phyloP scores from a whole-genome alignment of 2,329 filamentous ascomycete genomes.

The Ceratocystis colombiana region DNA sequence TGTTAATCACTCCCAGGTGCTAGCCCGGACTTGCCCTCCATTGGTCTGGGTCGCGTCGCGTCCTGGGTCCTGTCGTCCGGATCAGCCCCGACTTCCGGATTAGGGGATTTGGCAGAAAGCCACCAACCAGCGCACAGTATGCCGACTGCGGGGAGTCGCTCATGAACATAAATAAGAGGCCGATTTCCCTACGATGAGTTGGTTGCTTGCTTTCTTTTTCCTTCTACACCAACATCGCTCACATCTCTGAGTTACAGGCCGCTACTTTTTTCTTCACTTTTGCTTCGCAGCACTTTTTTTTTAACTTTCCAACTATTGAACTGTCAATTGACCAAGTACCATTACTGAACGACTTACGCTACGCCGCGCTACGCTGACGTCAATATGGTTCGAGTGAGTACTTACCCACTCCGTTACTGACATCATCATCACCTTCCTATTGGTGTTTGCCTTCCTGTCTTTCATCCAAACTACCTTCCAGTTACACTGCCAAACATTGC shows the following conservation, averaged over 20 bases:
- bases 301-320: too few species aligned
- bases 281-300: slow-evolving; percentile 3
- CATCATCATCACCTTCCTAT: not conserved
- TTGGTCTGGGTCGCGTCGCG: not conserved
- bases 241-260: not conserved
- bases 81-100: not conserved
- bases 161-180: not conserved
- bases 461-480: not conserved
- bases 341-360: too few species aligned
- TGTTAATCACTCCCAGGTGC: not conserved
- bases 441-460: not conserved
- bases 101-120: not conserved
- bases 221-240: not conserved
- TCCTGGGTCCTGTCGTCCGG: not conserved
- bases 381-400: not conserved
- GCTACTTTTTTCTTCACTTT: not conserved
- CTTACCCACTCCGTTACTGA: not conserved
- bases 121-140: not conserved
- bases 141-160: not conserved
- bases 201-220: not conserved
- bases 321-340: not conserved
- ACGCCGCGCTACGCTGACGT: not conserved
- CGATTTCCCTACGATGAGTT: not conserved
- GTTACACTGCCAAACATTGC: not conserved
- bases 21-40: not conserved